Base-by-base conservation (phyloP, 129 eudicot genomes). In the Flaveria brownii region DNA sequence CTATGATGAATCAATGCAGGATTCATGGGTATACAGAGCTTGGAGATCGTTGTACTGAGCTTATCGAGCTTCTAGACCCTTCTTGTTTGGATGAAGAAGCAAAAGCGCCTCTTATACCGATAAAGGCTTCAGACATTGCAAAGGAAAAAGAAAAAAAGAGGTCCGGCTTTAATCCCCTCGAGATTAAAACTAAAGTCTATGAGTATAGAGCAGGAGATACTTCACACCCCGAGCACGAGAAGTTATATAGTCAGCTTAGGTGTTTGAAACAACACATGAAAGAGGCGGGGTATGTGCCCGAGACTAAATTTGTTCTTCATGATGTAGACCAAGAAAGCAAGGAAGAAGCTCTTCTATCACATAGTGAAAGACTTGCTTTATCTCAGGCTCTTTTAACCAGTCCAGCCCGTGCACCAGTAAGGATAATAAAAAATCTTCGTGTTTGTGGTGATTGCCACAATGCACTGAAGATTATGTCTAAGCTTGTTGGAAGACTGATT, bases 121-220 rank as follows among this genome's bases (percentile, higher is more conserved):
- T 66, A 17, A 66, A 66, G 16, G 71, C 71, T 2, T 36, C 50
- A 7, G 71, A 66, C 71, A 39, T 66, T 39, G 71, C 71, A 18
- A 66, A 39, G 49, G 71, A 66, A 66, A 66, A 66, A 66, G 71
- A 66, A 36, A 66, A 66, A 66, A 66, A 66, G 16, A 39, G 71
- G 71, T 66, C 71, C 1, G 28, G 71, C 71, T 41, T 39, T 41
- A 66, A 66, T 66, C 71, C 71, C 49, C 71, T 66, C 28, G 71
- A 66, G 71, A 39, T 39, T 16, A 66, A 66, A 41, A 66, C 50
- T 17, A 66, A 66, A 66, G 71, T 66, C 1, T 66, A 66, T 11
- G 71, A 66, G 50, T 66, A 66, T n/a, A 66, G 71, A 66, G 71
- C 71, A 17, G 71, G 71, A 33, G 71, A 66, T 66, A 66, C 71